Conservation (phyloP, 2,329 filamentous ascomycete genomes). For the Bertia moriformis region DNA sequence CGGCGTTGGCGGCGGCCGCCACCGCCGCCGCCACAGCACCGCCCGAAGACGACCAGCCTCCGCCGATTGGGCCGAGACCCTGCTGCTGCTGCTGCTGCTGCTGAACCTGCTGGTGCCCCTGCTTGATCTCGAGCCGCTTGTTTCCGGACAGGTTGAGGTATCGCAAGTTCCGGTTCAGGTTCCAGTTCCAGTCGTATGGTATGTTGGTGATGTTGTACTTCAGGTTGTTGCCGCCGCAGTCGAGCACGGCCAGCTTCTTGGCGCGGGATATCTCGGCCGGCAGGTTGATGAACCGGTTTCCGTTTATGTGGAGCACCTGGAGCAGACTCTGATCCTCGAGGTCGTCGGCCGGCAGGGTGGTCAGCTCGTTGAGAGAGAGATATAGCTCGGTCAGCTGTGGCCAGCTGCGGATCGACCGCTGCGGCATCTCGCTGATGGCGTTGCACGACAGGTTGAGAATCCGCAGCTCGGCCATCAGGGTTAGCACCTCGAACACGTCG, state of each 20-base stretch:
- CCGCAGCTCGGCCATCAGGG: constrained; percentile 66
- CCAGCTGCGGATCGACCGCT: constrained; percentile 77
- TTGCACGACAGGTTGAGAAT: constrained; percentile 93
- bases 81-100: too few species aligned
- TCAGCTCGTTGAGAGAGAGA: constrained; percentile 85
- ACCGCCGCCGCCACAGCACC: too few species aligned
- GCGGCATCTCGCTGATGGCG: constrained; percentile 79
- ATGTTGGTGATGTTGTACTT: constrained; percentile 99
- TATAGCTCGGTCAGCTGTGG: constrained; percentile 82
- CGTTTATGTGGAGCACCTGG: constrained; percentile 86
- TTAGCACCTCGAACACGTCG: constrained; percentile 86
- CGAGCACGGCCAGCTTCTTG: constrained; percentile 76
- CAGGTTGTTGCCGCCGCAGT: constrained; percentile 85
- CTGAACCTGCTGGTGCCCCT: too few species aligned
- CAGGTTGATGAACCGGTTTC: constrained; percentile 92
- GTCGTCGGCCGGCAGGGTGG: constrained; percentile 81
- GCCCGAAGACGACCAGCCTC: too few species aligned
- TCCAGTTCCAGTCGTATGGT: constrained; percentile 99
- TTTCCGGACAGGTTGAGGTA: constrained; percentile 96
- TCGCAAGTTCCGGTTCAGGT: constrained; percentile 85
- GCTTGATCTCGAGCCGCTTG: constrained; percentile 83
- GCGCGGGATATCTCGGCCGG: constrained; percentile 91
- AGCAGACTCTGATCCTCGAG: constrained; percentile 78
- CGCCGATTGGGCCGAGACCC: too few species aligned
- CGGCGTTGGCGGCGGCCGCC: too few species aligned